Evolutionary conservation across 495 filamentous ascomycete species (phyloP), one percentile per base, ranked within the genome.

Genomic region (Penicillium soppii): DNA sequence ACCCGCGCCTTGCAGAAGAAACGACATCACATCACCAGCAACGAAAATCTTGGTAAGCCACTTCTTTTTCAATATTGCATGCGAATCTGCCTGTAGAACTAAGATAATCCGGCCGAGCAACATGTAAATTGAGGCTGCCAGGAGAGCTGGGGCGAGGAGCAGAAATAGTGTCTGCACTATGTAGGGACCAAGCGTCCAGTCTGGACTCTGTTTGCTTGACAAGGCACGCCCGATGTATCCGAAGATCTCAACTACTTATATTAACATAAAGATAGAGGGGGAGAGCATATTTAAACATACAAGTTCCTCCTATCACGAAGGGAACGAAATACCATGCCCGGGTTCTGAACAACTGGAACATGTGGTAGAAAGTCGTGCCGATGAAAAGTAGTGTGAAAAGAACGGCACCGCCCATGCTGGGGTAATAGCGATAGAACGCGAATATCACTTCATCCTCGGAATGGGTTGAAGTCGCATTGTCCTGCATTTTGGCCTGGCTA

Each of bases 321-420:
- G 84, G 78, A 12, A 78, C 75, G 47, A 86, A 83, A 58, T 80
- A 86, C 82, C 80, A 87, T 13, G 79, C 80, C 47, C 67, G 65
- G 16, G 65, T 72, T 36, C 57, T 67, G 33, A 73, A 30, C 10
- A 86, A 46, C 44, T 82, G 74, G 37, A 63, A 69, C 20, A 56
- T 20, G 50, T 87, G 84, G 5, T 66, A 48, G 5, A 70, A 16
- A 6, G 77, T 61, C 2, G 72, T 61, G 12, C 39, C 73, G 32
- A 37, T 59, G 50, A 57, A 87, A 86, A 83, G 58, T 7, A 68
- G 42, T 53, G 47, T 68, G 45, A 80, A 82, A 9, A 80, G 58
- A 5, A 70, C 40, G 4, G 75, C 81, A 1, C 73, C 74, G 1
- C 59, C 68, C 20, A 79, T 43, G 12, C 69, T 78, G 1, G 82